Evolutionary conservation across 768 basidiomycete genomes (phyloP).

Genomic region (Saitozyma podzolica): DNA sequence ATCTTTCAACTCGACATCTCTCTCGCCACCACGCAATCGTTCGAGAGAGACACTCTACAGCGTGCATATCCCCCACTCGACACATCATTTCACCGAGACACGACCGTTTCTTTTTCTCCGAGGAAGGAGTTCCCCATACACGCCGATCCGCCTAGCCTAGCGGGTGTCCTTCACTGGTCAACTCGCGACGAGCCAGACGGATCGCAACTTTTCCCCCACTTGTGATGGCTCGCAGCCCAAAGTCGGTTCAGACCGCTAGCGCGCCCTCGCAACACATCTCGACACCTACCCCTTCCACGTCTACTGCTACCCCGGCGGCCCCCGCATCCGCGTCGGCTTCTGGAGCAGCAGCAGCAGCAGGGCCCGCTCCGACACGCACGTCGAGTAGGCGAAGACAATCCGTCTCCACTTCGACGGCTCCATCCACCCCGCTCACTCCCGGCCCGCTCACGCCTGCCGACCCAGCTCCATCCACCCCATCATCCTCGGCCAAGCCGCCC

Average conservation of each 20-base stretch:
- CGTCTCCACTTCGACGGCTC: conserved; percentile 12
- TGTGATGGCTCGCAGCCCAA: conserved; percentile 14
- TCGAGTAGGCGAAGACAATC: conserved; percentile 8
- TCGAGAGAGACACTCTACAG: no score
- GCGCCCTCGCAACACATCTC: conserved; percentile 4
- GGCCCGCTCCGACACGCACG: not conserved
- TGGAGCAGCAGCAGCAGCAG: not conserved
- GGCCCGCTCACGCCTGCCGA: conserved; percentile 15
- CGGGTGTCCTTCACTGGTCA: conserved; percentile 10
- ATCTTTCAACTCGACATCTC: no score
- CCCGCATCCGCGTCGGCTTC: not conserved
- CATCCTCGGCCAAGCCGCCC: conserved; percentile 3
- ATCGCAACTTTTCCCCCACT: not conserved
- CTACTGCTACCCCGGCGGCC: not conserved
- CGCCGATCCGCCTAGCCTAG: no score
- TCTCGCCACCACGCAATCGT: no score
- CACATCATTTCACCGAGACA: no score
- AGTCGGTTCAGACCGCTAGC: not conserved
- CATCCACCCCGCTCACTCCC: conserved; percentile 16
- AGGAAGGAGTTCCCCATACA: no score
- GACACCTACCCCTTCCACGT: not conserved
- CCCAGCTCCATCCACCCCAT: conserved; percentile 4
- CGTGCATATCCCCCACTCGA: no score
- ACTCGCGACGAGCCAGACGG: conserved; percentile 2
- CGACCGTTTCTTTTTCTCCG: no score